Percentiles rank a stretch among this genome's conserved stretches.
Evolutionary conservation across 768 basidiomycete genomes (phyloP).

Genomic region (Butyriboletus loyo): DNA sequence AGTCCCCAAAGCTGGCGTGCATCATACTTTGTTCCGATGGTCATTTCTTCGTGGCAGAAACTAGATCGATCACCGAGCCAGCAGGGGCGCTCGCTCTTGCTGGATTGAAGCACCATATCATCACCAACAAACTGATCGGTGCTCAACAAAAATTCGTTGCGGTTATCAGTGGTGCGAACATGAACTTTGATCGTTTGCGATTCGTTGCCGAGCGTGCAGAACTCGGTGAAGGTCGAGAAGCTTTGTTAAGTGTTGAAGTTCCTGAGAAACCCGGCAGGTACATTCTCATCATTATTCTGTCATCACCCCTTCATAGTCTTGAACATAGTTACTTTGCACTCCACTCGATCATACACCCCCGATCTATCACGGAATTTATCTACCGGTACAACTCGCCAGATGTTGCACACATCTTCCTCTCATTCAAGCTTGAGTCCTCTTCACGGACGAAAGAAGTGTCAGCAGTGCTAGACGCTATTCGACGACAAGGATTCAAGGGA

Average conservation of each 20-base stretch:
- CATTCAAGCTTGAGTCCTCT: conserved; percentile 73
- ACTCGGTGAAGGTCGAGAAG: conserved; percentile 93
- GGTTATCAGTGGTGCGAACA: conserved; percentile 94
- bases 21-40: not conserved
- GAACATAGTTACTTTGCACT: conserved; percentile 75
- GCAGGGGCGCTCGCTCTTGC: conserved; percentile 92
- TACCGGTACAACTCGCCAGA: conserved; percentile 81
- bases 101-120: conserved; percentile 85
- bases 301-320: not conserved
- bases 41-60: conserved; percentile 46
- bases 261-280: conserved; percentile 92
- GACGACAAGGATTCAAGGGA: conserved; percentile 71
- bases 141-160: conserved; percentile 87
- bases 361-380: conserved; percentile 92
- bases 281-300: conserved; percentile 15
- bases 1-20: conserved; percentile 6
- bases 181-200: conserved; percentile 96
- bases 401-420: conserved; percentile 83
- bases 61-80: conserved; percentile 93
- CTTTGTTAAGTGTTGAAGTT: conserved; percentile 88
- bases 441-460: conserved; percentile 57
- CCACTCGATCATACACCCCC: conserved; percentile 84
- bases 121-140: conserved; percentile 75
- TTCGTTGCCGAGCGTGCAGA: conserved; percentile 99
- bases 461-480: conserved; percentile 61